Percentiles rank a stretch among this genome's conserved stretches.
Conservation (phyloP, 352 stramenopile genomes). For the Pythium oligandrum region DNA sequence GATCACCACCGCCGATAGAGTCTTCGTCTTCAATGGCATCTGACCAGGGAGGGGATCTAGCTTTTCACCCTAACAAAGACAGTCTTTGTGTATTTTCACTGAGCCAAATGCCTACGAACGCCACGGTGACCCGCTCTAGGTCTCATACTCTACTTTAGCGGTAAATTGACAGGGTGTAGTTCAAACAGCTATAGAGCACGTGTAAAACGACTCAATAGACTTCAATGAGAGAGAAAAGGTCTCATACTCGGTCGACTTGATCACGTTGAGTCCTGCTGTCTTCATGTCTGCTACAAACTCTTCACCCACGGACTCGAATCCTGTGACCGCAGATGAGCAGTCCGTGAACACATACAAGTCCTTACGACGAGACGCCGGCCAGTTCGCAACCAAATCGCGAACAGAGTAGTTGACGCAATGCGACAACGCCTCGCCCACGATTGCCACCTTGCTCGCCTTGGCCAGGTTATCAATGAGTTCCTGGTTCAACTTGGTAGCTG, state of each 20-base stretch:
- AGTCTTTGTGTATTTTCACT: too few relatives aligned
- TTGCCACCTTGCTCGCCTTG: constrained; percentile 68
- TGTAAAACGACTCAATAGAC: too few relatives aligned
- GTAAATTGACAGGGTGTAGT: too few relatives aligned
- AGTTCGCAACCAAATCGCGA: constrained; percentile 87
- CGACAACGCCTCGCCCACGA: constrained; percentile 93
- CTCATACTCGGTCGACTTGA: constrained; percentile 6
- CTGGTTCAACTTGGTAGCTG: constrained; percentile 79
- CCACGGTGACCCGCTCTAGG: too few relatives aligned
- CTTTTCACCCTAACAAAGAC: too few relatives aligned
- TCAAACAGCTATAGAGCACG: too few relatives aligned
- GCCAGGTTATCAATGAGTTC: constrained; percentile 79
- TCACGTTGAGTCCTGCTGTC: constrained; percentile 4
- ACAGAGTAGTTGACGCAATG: constrained; percentile 97
- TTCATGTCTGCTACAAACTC: constrained; percentile 12
- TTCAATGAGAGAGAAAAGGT: too few relatives aligned
- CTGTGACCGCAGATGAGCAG: constrained; percentile 47
- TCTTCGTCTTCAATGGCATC: too few relatives aligned
- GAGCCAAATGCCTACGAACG: too few relatives aligned
- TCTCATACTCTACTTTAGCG: not conserved
- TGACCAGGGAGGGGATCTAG: too few relatives aligned
- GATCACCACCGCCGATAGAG: too few relatives aligned
- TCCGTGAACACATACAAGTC: constrained; percentile 76
- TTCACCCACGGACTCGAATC: constrained; percentile 36
- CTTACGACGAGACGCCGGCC: constrained; percentile 48